Conservation (phyloP, 495 filamentous ascomycete genomes). For the Podospora anserina region DNA sequence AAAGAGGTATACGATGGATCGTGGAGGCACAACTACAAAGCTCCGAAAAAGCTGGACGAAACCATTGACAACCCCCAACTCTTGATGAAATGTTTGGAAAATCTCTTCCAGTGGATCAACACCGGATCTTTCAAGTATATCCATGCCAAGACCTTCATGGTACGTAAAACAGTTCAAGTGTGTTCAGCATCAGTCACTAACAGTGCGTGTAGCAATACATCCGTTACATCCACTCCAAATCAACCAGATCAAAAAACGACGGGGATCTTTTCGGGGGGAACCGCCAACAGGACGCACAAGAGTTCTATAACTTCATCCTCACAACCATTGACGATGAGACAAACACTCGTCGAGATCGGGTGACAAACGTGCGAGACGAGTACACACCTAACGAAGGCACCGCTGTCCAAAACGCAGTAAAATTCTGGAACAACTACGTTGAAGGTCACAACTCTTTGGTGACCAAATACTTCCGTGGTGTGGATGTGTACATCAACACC, state of each 20-base stretch:
- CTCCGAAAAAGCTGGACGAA: constrained; percentile 53
- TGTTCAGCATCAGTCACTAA: constrained; percentile 38
- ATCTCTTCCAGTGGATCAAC: constrained; percentile 64
- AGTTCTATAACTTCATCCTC: constrained; percentile 42
- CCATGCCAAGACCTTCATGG: constrained; percentile 61
- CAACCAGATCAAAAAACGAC: constrained; percentile 10
- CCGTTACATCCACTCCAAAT: constrained; percentile 29
- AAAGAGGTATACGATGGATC: constrained; percentile 59
- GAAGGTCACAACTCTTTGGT: constrained; percentile 29
- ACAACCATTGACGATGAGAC: constrained; percentile 43
- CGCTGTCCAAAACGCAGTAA: constrained; percentile 25
- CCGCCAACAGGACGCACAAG: constrained; percentile 44
- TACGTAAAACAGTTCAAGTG: constrained; percentile 61
- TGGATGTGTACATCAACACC: constrained; percentile 29
- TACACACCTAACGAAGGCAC: constrained; percentile 24
- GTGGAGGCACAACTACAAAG: constrained; percentile 48
- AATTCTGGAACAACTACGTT: constrained; percentile 32
- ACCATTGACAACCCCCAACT: constrained; percentile 74
- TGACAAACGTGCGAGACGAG: constrained; percentile 18
- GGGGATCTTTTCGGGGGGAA: constrained; percentile 35
- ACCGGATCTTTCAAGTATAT: constrained; percentile 60
- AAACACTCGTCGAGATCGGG: constrained; percentile 29
- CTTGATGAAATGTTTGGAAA: constrained; percentile 70
- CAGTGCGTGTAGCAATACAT: constrained; percentile 39
- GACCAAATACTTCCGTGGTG: constrained; percentile 38